Evolutionary conservation across 352 stramenopile species (phyloP).

Genomic region (Phytophthora citrophthora): DNA sequence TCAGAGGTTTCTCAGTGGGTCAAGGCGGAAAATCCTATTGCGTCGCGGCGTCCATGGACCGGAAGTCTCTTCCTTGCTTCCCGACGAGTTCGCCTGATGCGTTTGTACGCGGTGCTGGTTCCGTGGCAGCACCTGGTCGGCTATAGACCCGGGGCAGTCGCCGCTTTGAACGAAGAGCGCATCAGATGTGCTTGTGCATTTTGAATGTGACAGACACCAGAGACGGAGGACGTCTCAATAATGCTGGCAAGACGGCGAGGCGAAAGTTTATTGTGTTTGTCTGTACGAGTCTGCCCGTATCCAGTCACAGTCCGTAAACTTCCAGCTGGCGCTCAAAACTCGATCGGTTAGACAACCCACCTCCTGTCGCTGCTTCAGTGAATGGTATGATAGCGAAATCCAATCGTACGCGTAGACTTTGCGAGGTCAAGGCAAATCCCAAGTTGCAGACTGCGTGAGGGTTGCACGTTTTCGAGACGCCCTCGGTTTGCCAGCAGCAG

Average conservation of each 20-base stretch:
- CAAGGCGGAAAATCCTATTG: conserved; percentile 9
- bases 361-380: not conserved
- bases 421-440: not conserved
- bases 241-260: not conserved
- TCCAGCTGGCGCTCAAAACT: not conserved
- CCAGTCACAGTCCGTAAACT: not conserved
- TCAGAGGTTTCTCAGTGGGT: conserved; percentile 16
- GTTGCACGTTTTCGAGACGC: not conserved
- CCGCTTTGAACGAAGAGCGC: conserved; percentile 8
- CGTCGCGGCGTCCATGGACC: conserved; percentile 5
- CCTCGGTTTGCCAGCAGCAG: not conserved
- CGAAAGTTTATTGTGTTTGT: not conserved
- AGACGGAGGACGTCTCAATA: conserved; percentile 6
- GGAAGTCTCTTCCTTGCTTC: conserved; percentile 12
- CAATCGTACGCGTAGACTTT: not conserved
- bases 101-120: conserved; percentile 13
- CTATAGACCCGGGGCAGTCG: conserved; percentile 14
- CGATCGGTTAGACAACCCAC: not conserved
- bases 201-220: conserved; percentile 19
- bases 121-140: conserved; percentile 22
- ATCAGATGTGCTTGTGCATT: not conserved
- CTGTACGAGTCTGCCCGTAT: not conserved
- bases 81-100: conserved; percentile 12
- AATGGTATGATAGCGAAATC: not conserved
- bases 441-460: not conserved